phyloP scores from a whole-genome alignment of 169 alveolate genomes.

The Plasmodium malariae region DNA sequence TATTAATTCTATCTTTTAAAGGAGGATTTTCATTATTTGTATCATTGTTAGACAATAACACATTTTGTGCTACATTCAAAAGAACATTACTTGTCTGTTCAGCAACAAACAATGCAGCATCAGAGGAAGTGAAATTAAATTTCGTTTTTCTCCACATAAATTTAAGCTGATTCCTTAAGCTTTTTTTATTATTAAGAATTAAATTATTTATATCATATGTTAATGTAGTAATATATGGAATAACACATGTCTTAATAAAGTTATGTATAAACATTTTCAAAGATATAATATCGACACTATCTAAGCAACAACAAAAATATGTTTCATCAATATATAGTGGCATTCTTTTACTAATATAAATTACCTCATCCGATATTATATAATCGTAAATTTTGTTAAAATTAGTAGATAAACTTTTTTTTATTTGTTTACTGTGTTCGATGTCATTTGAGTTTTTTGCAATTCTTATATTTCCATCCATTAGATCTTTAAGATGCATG shows the following conservation, averaged over 20 bases:
- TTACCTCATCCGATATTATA: constrained; percentile 20
- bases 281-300: constrained; percentile 28
- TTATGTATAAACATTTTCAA: constrained; percentile 63
- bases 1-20: not conserved
- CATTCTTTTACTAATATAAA: constrained; percentile 43
- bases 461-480: constrained; percentile 6
- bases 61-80: constrained; percentile 40
- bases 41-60: constrained; percentile 5
- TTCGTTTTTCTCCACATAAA: constrained; percentile 70
- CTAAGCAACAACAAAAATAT: constrained; percentile 50
- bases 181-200: constrained; percentile 41
- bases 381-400: constrained; percentile 36
- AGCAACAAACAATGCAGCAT: constrained; percentile 62
- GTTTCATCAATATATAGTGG: constrained; percentile 48
- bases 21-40: not conserved
- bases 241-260: constrained; percentile 27
- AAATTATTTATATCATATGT: constrained; percentile 35
- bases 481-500: constrained; percentile 4
- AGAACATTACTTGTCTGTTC: constrained; percentile 64
- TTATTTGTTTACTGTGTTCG: constrained; percentile 26
- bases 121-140: constrained; percentile 26
- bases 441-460: constrained; percentile 16
- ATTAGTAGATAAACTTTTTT: constrained; percentile 4
- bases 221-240: constrained; percentile 31
- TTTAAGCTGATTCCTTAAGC: constrained; percentile 30